Evolutionary conservation across 768 basidiomycete species (phyloP).

Genomic region (Naganishia vaughanmartiniae): DNA sequence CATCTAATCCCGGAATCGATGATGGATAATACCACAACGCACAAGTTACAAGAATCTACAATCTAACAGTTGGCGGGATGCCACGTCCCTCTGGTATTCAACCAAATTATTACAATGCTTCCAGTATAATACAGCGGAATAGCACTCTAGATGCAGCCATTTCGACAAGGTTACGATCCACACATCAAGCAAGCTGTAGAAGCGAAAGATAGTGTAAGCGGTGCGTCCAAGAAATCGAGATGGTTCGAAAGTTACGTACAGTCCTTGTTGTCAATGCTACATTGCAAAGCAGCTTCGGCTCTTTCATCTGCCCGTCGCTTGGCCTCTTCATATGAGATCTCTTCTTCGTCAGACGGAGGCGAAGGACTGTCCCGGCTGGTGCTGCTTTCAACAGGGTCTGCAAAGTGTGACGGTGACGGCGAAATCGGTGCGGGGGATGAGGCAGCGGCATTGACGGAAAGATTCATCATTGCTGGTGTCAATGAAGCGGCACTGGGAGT

Average conservation of each 20-base stretch:
- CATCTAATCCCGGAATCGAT: too few relatives aligned
- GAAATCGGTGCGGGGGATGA: slow-evolving; percentile 5
- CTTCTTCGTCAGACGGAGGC: slow-evolving; percentile 44
- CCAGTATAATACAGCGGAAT: slow-evolving; percentile 10
- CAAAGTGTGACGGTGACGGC: slow-evolving; percentile 21
- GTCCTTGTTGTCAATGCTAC: slow-evolving; percentile 52
- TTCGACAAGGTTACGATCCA: slow-evolving; percentile 3
- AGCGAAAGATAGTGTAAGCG: neutral
- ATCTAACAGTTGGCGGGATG: neutral
- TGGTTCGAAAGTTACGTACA: slow-evolving; percentile 10
- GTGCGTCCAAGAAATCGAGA: neutral
- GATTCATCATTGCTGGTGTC: slow-evolving; percentile 26
- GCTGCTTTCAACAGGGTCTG: slow-evolving; percentile 15
- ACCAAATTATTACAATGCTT: slow-evolving; percentile 7
- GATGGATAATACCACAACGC: too few relatives aligned
- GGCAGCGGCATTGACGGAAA: slow-evolving; percentile 12
- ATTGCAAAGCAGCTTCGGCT: slow-evolving; percentile 52
- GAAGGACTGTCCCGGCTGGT: slow-evolving; percentile 17
- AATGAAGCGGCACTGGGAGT: slow-evolving; percentile 15
- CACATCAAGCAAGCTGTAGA: slow-evolving; percentile 21
- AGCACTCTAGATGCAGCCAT: neutral
- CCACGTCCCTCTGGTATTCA: slow-evolving; percentile 1
- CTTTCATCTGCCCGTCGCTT: slow-evolving; percentile 51
- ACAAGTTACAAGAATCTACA: neutral
- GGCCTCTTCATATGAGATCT: slow-evolving; percentile 51